Evolutionary conservation across 192 early-diverging fungal genomes (phyloP).

Genomic region (Entrophospora sp.): DNA sequence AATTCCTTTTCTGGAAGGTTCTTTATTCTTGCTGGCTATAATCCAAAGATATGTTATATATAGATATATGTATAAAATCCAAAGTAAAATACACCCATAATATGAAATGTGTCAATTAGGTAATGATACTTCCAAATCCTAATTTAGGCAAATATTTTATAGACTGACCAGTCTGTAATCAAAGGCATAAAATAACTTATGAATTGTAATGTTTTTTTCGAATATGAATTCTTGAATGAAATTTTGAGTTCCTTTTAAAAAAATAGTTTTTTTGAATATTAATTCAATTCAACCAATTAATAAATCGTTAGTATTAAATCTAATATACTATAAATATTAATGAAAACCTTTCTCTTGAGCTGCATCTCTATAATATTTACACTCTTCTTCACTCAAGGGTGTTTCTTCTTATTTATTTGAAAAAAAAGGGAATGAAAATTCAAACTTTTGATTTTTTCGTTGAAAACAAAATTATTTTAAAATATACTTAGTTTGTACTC

Average conservation of each 20-base stretch:
- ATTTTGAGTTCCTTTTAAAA: constrained; percentile 35
- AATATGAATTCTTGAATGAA: constrained; percentile 60
- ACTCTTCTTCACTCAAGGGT: constrained; percentile 30
- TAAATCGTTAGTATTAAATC: background rate
- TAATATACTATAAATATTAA: background rate
- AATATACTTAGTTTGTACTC: background rate
- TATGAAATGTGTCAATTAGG: background rate
- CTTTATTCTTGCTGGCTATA: constrained; percentile 32
- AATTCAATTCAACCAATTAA: background rate
- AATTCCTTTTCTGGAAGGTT: constrained; percentile 48
- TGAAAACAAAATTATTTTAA: background rate
- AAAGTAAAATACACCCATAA: background rate
- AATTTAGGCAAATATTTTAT: background rate
- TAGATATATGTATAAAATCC: background rate
- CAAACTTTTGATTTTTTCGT: background rate
- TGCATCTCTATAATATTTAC: constrained; percentile 20
- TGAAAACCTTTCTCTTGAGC: constrained; percentile 14
- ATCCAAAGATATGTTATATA: background rate
- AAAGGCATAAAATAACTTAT: constrained; percentile 59
- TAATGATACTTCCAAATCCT: background rate
- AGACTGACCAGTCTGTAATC: constrained; percentile 31
- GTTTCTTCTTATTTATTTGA: background rate
- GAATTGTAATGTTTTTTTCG: constrained; percentile 38
- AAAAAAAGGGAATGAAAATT: background rate
- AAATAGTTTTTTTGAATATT: background rate